Evolutionary conservation across 148 eudicot genomes (phyloP), one percentile per base, ranked within the genome.

Genomic region (Talinum fruticosum): DNA sequence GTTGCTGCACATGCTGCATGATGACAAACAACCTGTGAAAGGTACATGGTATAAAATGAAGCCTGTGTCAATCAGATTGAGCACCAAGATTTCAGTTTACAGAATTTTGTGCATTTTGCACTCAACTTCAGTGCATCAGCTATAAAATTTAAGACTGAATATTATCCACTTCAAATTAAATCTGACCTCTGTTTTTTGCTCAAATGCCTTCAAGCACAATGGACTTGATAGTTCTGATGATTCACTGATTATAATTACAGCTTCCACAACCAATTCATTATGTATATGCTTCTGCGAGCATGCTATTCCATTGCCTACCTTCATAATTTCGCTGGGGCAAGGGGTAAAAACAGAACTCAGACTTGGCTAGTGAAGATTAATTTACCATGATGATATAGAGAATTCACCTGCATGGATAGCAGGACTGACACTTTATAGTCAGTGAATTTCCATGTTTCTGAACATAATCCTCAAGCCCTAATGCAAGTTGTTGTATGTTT

Each of bases 281-380:
- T 72, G 80, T 71, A 72, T 86, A 30, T 64, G 83, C 72, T 83
- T 87, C 72, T 84, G 84, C 57, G 73, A 41, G 78, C 83, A 75
- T 69, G 97, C 90, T 74, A 80, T 77, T 69, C 95, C 99, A 77
- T 79, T 85, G 37, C 97, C 97, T 74, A 86, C 78, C 87, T 93
- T 93, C 68, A 90, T 75, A 81, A 85, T 80, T 74, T 85, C 83
- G 51, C 97, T 92, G 82, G 74, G 28, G 76, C 67, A 78, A 62
- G 30, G 47, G 61, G 21, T 62, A 70, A 66, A 10, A 24, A 28
- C 36, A 69, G 44, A 73, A 68, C 29, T 59, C 66, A 78, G 53
- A 23, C 28, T 34, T 54, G 24, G 19, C 15, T n/a, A 51, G 1
- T 37, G 59, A 70, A 76, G 26, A 35, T 10, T 10, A 1, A 64